Conservation (phyloP, 1,139 yeast genomes). For the Diutina rugosa region DNA sequence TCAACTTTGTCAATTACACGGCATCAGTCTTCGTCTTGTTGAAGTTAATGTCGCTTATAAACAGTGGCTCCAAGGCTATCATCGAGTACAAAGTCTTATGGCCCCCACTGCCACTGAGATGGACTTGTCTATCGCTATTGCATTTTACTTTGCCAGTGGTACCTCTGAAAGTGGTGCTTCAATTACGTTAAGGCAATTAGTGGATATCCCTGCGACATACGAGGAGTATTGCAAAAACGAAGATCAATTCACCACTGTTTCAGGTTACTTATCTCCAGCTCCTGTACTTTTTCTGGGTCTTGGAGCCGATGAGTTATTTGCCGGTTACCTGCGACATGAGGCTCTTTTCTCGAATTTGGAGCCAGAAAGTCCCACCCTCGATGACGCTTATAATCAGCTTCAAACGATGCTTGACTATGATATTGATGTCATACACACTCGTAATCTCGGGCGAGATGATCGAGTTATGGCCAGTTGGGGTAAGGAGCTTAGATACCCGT, state of each 20-base stretch:
- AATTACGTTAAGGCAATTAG: neutral
- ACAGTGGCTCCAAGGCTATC: conserved; percentile 41
- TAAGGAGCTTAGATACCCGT: conserved; percentile 84
- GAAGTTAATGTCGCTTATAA: conserved; percentile 65
- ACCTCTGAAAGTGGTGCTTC: conserved; percentile 14
- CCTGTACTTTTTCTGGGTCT: conserved; percentile 78
- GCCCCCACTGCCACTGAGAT: conserved; percentile 81
- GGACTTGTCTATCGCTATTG: conserved; percentile 91
- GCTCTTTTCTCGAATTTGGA: conserved; percentile 24
- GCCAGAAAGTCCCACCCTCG: conserved; percentile 10
- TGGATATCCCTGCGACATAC: neutral
- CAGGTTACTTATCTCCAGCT: conserved; percentile 33
- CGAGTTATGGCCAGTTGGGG: conserved; percentile 80
- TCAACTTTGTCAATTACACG: conserved; percentile 18
- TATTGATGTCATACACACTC: conserved; percentile 54
- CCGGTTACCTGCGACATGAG: conserved; percentile 80
- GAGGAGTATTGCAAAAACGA: neutral
- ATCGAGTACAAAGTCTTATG: conserved; percentile 51
- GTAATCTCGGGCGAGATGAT: conserved; percentile 88
- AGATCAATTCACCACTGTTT: neutral
- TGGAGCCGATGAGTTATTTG: conserved; percentile 96
- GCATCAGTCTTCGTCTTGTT: conserved; percentile 30
- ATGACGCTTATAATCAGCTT: conserved; percentile 13
- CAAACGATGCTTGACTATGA: conserved; percentile 50
- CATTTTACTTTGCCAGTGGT: conserved; percentile 81